Conservation (phyloP, 352 stramenopile species). For the Globisporangium heterothallicum region DNA sequence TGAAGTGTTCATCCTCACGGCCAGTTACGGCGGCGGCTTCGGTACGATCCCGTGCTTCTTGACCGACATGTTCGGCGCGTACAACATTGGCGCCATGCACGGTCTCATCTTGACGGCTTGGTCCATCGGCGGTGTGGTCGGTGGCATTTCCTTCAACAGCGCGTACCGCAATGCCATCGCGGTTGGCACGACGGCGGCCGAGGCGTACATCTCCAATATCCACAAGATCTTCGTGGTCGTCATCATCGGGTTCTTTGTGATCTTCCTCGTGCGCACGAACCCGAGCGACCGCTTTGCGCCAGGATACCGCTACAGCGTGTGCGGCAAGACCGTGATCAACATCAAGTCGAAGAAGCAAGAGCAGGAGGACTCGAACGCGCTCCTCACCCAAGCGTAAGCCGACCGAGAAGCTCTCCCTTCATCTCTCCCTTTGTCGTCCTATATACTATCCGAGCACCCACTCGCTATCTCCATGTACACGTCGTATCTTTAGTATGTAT, state of each 20-base stretch:
- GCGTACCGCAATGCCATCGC: slow-evolving; percentile 36
- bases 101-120: slow-evolving; percentile 68
- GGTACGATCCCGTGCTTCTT: slow-evolving; percentile 69
- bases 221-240: slow-evolving; percentile 60
- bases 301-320: slow-evolving; percentile 58
- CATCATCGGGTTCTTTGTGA: slow-evolving; percentile 42
- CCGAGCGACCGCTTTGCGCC: slow-evolving; percentile 55
- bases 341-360: slow-evolving; percentile 44
- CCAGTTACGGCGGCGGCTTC: slow-evolving; percentile 69
- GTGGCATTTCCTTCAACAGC: slow-evolving; percentile 67
- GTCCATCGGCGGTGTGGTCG: slow-evolving; percentile 69
- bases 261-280: slow-evolving; percentile 67
- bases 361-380: slow-evolving; percentile 18
- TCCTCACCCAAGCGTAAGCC: slow-evolving; percentile 7
- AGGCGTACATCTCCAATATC: slow-evolving; percentile 64
- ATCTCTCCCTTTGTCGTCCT: neutral
- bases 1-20: slow-evolving; percentile 61
- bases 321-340: slow-evolving; percentile 50
- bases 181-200: slow-evolving; percentile 25
- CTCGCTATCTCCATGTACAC: no score
- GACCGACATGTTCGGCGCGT: slow-evolving; percentile 81
- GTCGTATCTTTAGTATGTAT: no score
- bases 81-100: slow-evolving; percentile 78
- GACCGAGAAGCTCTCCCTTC: neutral
- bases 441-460: no score